Evolutionary conservation across 2,329 filamentous ascomycete genomes (phyloP).

Genomic region (Karstenula rhodostoma): DNA sequence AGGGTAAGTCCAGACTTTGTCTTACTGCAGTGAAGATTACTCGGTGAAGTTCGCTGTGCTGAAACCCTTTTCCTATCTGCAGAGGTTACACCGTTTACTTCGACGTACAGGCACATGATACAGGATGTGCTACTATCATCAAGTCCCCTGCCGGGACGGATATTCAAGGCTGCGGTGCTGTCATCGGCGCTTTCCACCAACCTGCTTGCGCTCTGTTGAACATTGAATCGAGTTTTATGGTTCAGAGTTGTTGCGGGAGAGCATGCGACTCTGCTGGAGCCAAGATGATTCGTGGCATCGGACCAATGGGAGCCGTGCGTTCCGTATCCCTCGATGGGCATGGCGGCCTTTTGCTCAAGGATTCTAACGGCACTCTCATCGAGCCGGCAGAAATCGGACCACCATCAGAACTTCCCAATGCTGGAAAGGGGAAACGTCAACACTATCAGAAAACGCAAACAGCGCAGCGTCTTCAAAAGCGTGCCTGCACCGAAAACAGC

Average conservation of each 20-base stretch:
- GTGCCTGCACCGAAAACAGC: neutral
- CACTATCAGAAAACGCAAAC: neutral
- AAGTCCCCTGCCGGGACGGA: neutral
- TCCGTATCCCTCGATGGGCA: neutral
- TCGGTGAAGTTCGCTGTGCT: neutral
- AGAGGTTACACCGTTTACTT: conserved; percentile 1
- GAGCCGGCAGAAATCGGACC: neutral
- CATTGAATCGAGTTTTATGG: neutral
- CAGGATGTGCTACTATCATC: conserved; percentile 4
- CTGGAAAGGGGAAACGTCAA: too few relatives aligned
- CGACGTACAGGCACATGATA: neutral
- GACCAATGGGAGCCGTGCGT: neutral
- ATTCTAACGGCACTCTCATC: neutral
- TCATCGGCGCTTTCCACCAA: neutral
- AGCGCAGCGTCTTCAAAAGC: neutral
- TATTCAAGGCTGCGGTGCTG: neutral
- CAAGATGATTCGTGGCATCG: neutral
- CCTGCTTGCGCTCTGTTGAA: neutral
- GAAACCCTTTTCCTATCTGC: neutral
- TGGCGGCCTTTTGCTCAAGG: conserved; percentile 3
- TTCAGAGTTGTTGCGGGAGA: neutral
- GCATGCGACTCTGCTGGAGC: neutral
- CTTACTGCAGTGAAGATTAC: too few relatives aligned
- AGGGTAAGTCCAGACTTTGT: neutral
- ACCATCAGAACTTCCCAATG: neutral